A percentile compares a stretch with the other conserved stretches of the same genome.
Conservation (phyloP, 2,329 filamentous ascomycete genomes). For the Ascochyta rabiei region DNA sequence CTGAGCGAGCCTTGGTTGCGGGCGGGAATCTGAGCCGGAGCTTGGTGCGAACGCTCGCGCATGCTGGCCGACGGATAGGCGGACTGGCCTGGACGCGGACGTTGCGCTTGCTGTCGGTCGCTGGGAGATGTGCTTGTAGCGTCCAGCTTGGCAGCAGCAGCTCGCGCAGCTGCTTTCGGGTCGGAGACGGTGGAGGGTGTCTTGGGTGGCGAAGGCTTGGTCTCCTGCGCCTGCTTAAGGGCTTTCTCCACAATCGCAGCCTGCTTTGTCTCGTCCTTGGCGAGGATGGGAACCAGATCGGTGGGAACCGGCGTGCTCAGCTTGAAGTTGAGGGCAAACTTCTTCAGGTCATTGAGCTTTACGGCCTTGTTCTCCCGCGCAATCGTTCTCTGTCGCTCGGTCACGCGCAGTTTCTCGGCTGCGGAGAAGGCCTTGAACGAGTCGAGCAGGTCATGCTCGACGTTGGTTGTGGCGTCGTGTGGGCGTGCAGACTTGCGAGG, state of each 20-base stretch:
- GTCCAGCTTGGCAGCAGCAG: constrained; percentile 47
- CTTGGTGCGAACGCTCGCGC: constrained; percentile 51
- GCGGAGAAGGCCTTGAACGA: constrained; percentile 70
- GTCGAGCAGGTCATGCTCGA: constrained; percentile 65
- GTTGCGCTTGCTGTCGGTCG: constrained; percentile 56
- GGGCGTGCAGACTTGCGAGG: constrained; percentile 48
- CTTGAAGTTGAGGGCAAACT: constrained; percentile 94
- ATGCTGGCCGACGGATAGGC: constrained; percentile 54
- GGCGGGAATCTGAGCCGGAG: constrained; percentile 46
- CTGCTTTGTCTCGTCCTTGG: constrained; percentile 95
- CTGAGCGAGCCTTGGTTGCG: constrained; percentile 55
- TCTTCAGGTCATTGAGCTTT: constrained; percentile 92
- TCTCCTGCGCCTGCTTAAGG: constrained; percentile 71
- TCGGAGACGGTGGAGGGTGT: constrained; percentile 51
- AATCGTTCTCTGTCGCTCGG: constrained; percentile 61
- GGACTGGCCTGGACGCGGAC: constrained; percentile 48
- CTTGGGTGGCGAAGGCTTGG: constrained; percentile 46
- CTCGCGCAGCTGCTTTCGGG: constrained; percentile 37
- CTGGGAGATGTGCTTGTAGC: constrained; percentile 39
- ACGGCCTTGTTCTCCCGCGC: constrained; percentile 80
- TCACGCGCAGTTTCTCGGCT: constrained; percentile 64
- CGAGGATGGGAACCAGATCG: constrained; percentile 91
- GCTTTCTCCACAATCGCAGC: constrained; percentile 90
- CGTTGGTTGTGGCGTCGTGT: constrained; percentile 64
- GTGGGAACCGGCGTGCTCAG: constrained; percentile 88